Conservation (phyloP, 345 rosid genomes). For the Arabidopsis arenosa region DNA sequence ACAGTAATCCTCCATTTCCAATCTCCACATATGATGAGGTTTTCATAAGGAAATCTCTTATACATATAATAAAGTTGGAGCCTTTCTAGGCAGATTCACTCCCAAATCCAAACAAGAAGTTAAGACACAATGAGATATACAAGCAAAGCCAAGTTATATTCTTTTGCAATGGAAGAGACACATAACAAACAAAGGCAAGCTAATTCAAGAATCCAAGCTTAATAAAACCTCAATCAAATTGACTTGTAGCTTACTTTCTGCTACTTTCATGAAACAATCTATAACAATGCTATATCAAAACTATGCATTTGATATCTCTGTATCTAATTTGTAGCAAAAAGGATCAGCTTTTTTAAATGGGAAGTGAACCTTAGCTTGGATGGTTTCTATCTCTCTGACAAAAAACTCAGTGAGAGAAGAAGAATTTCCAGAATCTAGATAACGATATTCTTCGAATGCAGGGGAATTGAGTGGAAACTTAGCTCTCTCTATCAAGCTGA, state of each 20-base stretch:
- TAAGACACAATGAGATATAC: neutral
- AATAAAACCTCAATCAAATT: neutral
- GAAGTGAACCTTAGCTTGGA: slow-evolving; percentile 64
- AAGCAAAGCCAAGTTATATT: neutral
- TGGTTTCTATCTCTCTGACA: slow-evolving; percentile 59
- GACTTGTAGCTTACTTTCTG: neutral
- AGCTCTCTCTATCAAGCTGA: slow-evolving; percentile 79
- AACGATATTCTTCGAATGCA: slow-evolving; percentile 43
- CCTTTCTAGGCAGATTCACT: neutral
- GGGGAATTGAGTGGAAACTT: slow-evolving; percentile 60
- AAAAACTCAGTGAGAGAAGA: slow-evolving; percentile 62
- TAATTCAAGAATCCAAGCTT: neutral
- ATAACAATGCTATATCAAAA: neutral
- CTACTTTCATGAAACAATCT: neutral
- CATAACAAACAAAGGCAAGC: neutral
- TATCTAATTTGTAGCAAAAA: neutral
- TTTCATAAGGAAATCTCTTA: no score
- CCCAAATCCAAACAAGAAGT: neutral
- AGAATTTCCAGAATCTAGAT: slow-evolving; percentile 50
- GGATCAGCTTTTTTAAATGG: slow-evolving; percentile 1
- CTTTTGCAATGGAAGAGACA: neutral
- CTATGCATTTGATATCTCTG: neutral
- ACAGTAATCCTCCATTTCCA: neutral
- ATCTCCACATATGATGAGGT: neutral
- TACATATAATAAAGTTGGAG: neutral